Evolutionary conservation across 2,329 filamentous ascomycete genomes (phyloP).

Genomic region (Nemania serpens): DNA sequence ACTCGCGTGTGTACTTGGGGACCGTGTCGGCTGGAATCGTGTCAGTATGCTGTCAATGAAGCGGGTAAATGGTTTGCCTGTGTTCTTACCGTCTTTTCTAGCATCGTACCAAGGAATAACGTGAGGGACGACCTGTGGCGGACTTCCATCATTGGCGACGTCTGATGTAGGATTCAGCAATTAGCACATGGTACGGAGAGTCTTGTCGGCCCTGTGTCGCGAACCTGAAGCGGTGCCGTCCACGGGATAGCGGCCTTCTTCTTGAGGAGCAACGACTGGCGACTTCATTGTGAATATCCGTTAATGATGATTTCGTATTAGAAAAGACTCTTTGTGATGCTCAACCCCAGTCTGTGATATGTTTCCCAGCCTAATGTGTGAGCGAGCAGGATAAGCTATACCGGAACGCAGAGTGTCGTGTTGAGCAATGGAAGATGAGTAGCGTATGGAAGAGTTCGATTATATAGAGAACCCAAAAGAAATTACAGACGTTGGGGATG

Average conservation of each 20-base stretch:
- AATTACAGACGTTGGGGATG: background rate
- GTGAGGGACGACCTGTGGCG: no score
- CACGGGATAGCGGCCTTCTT: background rate
- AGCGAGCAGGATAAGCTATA: no score
- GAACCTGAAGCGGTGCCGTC: slow-evolving; percentile 1
- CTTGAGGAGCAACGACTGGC: background rate
- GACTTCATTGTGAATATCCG: background rate
- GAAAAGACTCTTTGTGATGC: background rate
- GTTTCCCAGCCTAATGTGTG: background rate
- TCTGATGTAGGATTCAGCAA: background rate
- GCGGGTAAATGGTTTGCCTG: background rate
- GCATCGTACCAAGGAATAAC: slow-evolving; percentile 5
- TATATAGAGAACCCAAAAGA: background rate
- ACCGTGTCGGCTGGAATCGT: slow-evolving; percentile 3
- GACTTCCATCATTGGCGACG: no score
- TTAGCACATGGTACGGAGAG: background rate
- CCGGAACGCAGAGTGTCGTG: no score
- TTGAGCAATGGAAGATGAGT: background rate
- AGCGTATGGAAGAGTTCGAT: background rate
- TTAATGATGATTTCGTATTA: background rate
- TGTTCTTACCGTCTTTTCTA: slow-evolving; percentile 4
- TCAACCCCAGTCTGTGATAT: background rate
- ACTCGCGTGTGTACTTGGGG: slow-evolving; percentile 22
- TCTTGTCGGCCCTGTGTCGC: background rate
- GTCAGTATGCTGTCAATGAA: background rate